Conservation (phyloP, 805 yeast genomes). For the Wickerhamiella occidentalis region DNA sequence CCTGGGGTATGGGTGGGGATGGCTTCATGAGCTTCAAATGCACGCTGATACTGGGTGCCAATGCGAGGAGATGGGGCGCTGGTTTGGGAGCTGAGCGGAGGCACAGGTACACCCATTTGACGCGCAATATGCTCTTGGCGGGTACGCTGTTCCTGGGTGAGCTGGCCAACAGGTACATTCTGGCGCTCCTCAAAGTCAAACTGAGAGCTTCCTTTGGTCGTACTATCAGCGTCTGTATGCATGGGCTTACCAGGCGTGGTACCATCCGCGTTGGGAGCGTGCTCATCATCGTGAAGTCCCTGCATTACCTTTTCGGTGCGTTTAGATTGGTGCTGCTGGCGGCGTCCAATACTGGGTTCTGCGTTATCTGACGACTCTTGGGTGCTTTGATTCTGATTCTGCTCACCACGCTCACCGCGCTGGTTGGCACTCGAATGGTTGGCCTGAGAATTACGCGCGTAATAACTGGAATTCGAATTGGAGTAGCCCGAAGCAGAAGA, state of each 20-base stretch:
- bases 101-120: slow-evolving; percentile 9
- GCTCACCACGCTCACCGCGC: neutral
- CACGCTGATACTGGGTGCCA: slow-evolving; percentile 11
- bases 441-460: neutral
- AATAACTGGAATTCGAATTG: neutral
- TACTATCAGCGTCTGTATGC: neutral
- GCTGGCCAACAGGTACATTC: neutral
- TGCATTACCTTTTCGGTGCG: slow-evolving; percentile 13
- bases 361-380: neutral
- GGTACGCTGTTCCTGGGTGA: slow-evolving; percentile 8
- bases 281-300: slow-evolving; percentile 3
- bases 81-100: slow-evolving; percentile 1
- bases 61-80: slow-evolving; percentile 10
- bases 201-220: neutral
- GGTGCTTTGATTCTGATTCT: neutral
- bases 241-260: neutral
- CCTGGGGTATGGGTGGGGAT: slow-evolving; percentile 8
- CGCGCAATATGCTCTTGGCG: slow-evolving; percentile 12
- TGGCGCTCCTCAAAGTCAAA: slow-evolving; percentile 1
- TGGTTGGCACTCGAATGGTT: neutral
- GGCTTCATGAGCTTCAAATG: slow-evolving; percentile 6
- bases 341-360: neutral
- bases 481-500: neutral
- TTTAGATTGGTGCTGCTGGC: slow-evolving; percentile 9
- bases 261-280: slow-evolving; percentile 9